Base-by-base conservation (phyloP, 306 rosid genomes). In the Cajanus cajan region DNA sequence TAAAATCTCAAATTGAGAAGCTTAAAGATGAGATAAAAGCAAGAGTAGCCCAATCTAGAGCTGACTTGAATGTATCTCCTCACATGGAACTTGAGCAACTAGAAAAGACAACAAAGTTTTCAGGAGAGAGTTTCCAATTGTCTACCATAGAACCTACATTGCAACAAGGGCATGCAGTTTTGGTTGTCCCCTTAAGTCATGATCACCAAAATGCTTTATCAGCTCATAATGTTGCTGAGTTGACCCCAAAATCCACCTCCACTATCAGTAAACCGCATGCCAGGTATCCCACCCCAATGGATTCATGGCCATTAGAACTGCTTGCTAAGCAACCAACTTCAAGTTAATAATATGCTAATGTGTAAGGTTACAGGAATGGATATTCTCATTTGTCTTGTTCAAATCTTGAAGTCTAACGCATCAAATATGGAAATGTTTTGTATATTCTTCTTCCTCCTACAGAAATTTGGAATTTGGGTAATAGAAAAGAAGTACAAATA, bases 211-310 rank as follows among this genome's bases (percentile, higher is more conserved):
- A 79, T 80, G 55, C 76, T 43, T 87, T 83, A 63, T 73, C 88
- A 15, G 50, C 68, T 25, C 48, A 82, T 4, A 86, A 76, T 43
- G 82, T 76, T 37, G 0, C 83, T 3, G 89, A 84, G 24, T 68
- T 78, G 50, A 15, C 71, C 7, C 84, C 82, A 16, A 88, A 85
- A 40, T 76, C 85, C 31, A 15, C 84, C 59, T 67, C 92, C 13
- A 69, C 82, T 22, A 73, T 95, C 58, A 91, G 91, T 52, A 95
- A 91, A 85, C 99, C 99, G n/a, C 98, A 91, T 80, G 88, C 98
- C 11, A 87, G 97, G 85, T 93, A 95, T 85, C 98, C 97, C 6
- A 90, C 98, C 14, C 88, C 88, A 16, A 89, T 84, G 8, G 96
- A 95, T 74, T 85, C 89, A 5, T 93, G 99, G 99, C 96, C 96